A percentile compares a stretch with the other conserved stretches of the same genome.
These are phyloP conservation scores for Aspergillus baeticus DNA, from an alignment of 495 filamentous ascomycete species.

Conservation along the genomic window DNA sequence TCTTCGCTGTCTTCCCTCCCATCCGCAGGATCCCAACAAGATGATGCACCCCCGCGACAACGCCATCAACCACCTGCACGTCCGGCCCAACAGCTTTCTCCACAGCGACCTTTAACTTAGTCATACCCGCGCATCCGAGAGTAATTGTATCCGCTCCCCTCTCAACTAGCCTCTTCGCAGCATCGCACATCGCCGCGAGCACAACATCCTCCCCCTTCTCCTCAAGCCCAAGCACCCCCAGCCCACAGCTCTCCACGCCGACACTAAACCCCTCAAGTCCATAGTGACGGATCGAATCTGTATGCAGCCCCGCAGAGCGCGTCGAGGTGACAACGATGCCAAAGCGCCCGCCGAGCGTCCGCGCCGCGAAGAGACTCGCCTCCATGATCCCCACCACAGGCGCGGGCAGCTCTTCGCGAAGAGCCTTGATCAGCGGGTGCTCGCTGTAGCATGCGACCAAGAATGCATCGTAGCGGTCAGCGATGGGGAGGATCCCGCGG, in stretches of 20 bases:
- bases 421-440: slow-evolving; percentile 46
- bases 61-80: slow-evolving; percentile 35
- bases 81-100: slow-evolving; percentile 39
- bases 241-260: slow-evolving; percentile 34
- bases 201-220: slow-evolving; percentile 35
- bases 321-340: slow-evolving; percentile 40
- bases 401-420: slow-evolving; percentile 43
- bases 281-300: slow-evolving; percentile 40
- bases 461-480: slow-evolving; percentile 43
- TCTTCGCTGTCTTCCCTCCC: slow-evolving; percentile 33
- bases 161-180: slow-evolving; percentile 34
- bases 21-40: slow-evolving; percentile 30
- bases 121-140: slow-evolving; percentile 51
- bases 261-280: slow-evolving; percentile 39
- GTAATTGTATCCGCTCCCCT: slow-evolving; percentile 46
- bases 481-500: slow-evolving; percentile 37
- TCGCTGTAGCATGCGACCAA: slow-evolving; percentile 51
- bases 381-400: slow-evolving; percentile 54
- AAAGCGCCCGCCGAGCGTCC: slow-evolving; percentile 38
- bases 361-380: slow-evolving; percentile 35
- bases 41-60: slow-evolving; percentile 23
- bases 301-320: slow-evolving; percentile 37
- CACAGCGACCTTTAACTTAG: slow-evolving; percentile 41
- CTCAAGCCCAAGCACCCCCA: slow-evolving; percentile 45
- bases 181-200: slow-evolving; percentile 33